Evolutionary conservation across 2,329 filamentous ascomycete species (phyloP).

Genomic region (Xylaria sp.): DNA sequence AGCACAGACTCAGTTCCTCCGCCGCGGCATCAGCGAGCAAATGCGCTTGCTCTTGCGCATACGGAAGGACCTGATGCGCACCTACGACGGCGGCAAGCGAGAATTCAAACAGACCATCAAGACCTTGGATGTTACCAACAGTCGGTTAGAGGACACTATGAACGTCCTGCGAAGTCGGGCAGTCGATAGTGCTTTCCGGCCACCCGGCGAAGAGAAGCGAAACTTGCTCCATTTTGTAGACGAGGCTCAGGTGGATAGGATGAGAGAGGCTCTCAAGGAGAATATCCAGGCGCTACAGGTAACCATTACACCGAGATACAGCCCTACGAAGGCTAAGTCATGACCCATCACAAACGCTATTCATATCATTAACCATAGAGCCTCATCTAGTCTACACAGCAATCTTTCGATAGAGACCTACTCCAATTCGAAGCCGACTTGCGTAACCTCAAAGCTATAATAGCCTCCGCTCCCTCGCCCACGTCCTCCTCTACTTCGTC

Average conservation of each 20-base stretch:
- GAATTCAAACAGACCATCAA: conserved; percentile 72
- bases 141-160: conserved; percentile 73
- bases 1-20: conserved; percentile 75
- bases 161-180: conserved; percentile 70
- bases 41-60: conserved; percentile 63
- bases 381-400: conserved; percentile 67
- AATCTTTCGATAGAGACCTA: conserved; percentile 81
- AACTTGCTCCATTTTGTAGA: conserved; percentile 82
- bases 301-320: conserved; percentile 29
- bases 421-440: conserved; percentile 80
- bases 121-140: conserved; percentile 74
- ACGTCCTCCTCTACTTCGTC: conserved; percentile 52
- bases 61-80: conserved; percentile 62
- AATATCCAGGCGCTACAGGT: conserved; percentile 79
- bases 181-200: conserved; percentile 73
- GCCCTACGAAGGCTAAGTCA: background rate
- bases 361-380: background rate
- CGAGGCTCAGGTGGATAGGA: conserved; percentile 72
- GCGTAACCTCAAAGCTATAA: conserved; percentile 68
- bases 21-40: conserved; percentile 69
- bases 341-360: background rate
- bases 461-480: conserved; percentile 57
- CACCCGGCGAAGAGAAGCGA: conserved; percentile 66
- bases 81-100: conserved; percentile 67
- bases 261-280: conserved; percentile 74